Evolutionary conservation across 768 basidiomycete species (phyloP).

Genomic region (Suillus cothurnatus): DNA sequence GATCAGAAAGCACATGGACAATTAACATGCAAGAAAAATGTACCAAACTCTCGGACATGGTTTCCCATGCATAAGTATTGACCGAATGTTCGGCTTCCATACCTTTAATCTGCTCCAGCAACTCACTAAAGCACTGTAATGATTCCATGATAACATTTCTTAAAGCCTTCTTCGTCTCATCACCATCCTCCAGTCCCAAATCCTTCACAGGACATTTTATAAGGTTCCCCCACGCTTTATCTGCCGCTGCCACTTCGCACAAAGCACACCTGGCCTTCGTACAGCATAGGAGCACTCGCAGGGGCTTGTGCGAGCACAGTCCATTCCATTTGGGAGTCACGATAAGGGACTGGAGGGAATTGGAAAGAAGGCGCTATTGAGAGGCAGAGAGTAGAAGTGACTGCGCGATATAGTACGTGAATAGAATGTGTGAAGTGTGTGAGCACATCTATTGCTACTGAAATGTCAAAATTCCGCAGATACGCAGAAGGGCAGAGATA

Average conservation of each 20-base stretch:
- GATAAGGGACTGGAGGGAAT: constrained; percentile 60
- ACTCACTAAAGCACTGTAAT: constrained; percentile 75
- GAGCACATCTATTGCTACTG: constrained; percentile 69
- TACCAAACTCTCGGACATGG: constrained; percentile 90
- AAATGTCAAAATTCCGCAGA: constrained; percentile 43
- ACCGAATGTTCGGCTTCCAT: constrained; percentile 78
- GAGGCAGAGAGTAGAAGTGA: constrained; percentile 70
- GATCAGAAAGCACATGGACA: constrained; percentile 3
- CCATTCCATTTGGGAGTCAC: constrained; percentile 74
- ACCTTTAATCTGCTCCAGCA: constrained; percentile 77
- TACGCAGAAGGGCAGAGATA: constrained; percentile 70
- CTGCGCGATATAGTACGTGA: constrained; percentile 85
- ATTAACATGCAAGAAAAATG: constrained; percentile 8
- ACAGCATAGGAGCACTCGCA: constrained; percentile 38
- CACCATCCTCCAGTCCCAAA: constrained; percentile 40
- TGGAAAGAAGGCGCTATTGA: constrained; percentile 64
- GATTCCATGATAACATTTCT: constrained; percentile 57
- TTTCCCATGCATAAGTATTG: constrained; percentile 92
- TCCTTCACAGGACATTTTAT: constrained; percentile 51
- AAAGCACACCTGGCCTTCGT: constrained; percentile 16
- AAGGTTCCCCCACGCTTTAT: constrained; percentile 75
- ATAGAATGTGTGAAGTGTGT: constrained; percentile 81
- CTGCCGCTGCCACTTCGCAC: constrained; percentile 87
- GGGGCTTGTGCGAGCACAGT: constrained; percentile 78
- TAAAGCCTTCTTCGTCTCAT: constrained; percentile 41